These are phyloP conservation scores for Ceratocystis destructans DNA, from an alignment of 2,329 filamentous ascomycete species.

Conservation along the genomic window DNA sequence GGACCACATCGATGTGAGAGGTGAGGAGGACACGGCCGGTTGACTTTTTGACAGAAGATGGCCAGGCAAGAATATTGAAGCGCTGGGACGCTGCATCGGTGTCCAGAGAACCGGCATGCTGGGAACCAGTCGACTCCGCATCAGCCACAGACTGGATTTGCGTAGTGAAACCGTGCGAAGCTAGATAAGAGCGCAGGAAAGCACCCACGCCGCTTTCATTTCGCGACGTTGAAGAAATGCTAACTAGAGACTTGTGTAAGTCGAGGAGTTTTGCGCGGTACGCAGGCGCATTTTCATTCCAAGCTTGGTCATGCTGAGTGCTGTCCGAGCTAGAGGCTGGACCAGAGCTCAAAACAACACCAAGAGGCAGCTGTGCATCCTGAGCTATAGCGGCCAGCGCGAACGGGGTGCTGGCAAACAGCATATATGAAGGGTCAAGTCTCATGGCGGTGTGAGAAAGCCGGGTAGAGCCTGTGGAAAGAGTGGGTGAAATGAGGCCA, in stretches of 20 bases:
- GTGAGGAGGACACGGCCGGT: conserved; percentile 51
- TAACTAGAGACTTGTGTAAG: conserved; percentile 17
- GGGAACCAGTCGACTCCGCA: neutral
- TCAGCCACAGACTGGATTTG: conserved; percentile 31
- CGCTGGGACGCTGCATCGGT: conserved; percentile 26
- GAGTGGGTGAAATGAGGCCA: neutral
- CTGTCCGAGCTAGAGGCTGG: neutral
- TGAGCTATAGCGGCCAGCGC: neutral
- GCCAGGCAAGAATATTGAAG: conserved; percentile 67
- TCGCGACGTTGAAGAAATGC: conserved; percentile 18
- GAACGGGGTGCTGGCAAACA: neutral
- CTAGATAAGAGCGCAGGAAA: conserved; percentile 55
- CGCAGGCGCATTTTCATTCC: neutral
- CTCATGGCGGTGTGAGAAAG: neutral
- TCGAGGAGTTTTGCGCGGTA: conserved; percentile 13
- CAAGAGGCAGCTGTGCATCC: neutral
- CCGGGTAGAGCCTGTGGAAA: neutral
- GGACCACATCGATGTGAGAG: conserved; percentile 71
- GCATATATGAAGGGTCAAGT: neutral
- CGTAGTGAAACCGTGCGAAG: conserved; percentile 32
- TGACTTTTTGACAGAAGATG: conserved; percentile 31
- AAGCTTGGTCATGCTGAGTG: neutral
- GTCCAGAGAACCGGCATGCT: conserved; percentile 21
- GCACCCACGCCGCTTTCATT: conserved; percentile 39
- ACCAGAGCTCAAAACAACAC: neutral